Base-by-base conservation (phyloP, 2,329 filamentous ascomycete genomes). In the Diaporthe sp. region DNA sequence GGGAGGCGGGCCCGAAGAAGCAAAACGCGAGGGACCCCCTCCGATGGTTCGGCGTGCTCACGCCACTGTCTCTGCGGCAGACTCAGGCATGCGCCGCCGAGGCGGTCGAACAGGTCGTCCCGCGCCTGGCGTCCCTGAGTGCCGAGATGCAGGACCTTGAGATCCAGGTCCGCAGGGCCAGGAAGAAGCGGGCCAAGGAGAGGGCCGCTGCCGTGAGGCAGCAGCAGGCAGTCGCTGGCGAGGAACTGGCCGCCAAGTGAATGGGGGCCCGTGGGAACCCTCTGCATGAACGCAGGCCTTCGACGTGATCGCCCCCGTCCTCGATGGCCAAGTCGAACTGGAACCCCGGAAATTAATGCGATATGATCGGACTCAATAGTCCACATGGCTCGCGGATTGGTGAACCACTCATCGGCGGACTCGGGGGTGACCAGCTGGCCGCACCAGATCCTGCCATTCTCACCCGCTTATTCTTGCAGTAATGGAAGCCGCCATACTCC, bases 101-200 rank as follows among this genome's bases (percentile, higher is more conserved):
- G 51, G 87, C 88, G 0, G 87, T 95, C 4, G 89, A 92, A 73
- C 83, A 87, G 0, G 82, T 92, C 4, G 82, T 95, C 2, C 89
- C 91, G 1, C 83, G 84, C 53, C 84, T 95, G 12, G 88, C 88
- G 9, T 88, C 87, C 1, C 82, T 94, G n/a, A 86, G 88, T 49
- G 86, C 87, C 39, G 88, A 91, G 79, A 91, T 96, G 89, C 86
- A 87, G 19, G 84, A 84, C n/a, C 81, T 94, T 7, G 94, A 95
- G 84, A 91, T 92, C 70, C 89, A 93, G 78, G 91, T 96, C 72
- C 87, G 93, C 51, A 86, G 93, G 74, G 89, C 88, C 49, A 85
- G 88, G 74, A 92, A 92, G 84, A 87, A 82, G 83, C 84, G 88
- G 49, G 86, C 86, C 37, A 91, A 90, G 81, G 85, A 84, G 1